Evolutionary conservation across 2,329 filamentous ascomycete genomes (phyloP), one percentile per base, ranked within the genome.

Genomic region (Ceratocystis cacaofunesta): DNA sequence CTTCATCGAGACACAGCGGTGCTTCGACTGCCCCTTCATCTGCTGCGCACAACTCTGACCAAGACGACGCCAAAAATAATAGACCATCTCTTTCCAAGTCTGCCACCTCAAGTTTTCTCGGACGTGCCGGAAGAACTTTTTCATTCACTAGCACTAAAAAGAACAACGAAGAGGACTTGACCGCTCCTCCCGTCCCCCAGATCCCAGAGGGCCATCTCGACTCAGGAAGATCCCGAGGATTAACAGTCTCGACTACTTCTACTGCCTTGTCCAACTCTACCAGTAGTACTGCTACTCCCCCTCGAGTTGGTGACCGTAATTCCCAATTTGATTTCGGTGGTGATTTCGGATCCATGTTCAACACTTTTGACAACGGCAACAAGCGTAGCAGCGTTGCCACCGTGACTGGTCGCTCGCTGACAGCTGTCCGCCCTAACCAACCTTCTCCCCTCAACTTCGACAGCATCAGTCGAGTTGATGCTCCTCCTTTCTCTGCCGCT

Each of bases 11-110:
- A 71, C 80, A 85, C 72, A 85, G 82, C 73, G 83, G 83, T 73
- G 80, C 78, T 63, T 85, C 82, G n/a, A 85, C 82, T 46, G 77
- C 82, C 44, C 81, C 82, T 12, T 85, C 82, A 2, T 84, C 82
- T 2, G 78, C 81, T 63, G 82, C 67, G 15, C 68, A 68, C 30
- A 64, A 66, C 28, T 66, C 68, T 52, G 67, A 67, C 48, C 43
- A 62, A 50, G 66, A 66, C 64, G 64, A 67, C 62, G 32, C 22
- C 52, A 62, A 60, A 52, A 7, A 12, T 10, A 41, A 58, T 41
- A 70, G 75, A 41, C 76, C 78, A 43, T 71, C 76, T 36, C 71
- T 76, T 25, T 75, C 79, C 32, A 84, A 82, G 70, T 77, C 78
- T 28, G 62, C 66, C 1, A 77, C 78, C n/a, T 75, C 76, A 15